phyloP scores from a whole-genome alignment of 2,329 filamentous ascomycete genomes.

The Gnomoniopsis sp. region DNA sequence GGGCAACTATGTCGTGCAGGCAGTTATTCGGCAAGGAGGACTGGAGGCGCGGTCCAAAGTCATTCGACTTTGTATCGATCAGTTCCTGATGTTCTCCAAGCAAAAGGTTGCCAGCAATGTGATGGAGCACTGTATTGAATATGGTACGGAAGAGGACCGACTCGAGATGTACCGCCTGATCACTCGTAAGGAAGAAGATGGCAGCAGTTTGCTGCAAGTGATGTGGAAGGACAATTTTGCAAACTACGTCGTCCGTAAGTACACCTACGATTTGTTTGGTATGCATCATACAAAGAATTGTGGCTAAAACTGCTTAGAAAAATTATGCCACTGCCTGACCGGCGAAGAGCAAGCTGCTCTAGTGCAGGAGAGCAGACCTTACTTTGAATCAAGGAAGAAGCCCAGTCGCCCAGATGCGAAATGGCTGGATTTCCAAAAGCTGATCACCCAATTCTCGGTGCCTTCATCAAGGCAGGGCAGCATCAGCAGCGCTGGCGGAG shows the following conservation, averaged over 20 bases:
- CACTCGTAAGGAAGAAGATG: constrained; percentile 55
- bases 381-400: constrained; percentile 61
- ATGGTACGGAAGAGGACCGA: constrained; percentile 66
- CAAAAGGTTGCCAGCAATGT: constrained; percentile 98
- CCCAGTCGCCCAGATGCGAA: constrained; percentile 55
- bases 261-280: not conserved
- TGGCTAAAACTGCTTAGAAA: constrained; percentile 56
- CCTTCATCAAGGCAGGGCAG: constrained; percentile 26
- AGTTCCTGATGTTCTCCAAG: constrained; percentile 75
- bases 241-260: constrained; percentile 94
- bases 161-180: constrained; percentile 64
- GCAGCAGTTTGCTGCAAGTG: constrained; percentile 65
- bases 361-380: constrained; percentile 60
- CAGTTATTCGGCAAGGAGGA: constrained; percentile 78
- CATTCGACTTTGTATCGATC: constrained; percentile 67
- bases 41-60: constrained; percentile 69
- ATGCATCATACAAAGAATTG: not conserved
- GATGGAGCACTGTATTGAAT: constrained; percentile 85
- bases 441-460: constrained; percentile 34
- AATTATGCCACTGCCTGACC: constrained; percentile 64
- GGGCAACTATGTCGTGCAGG: constrained; percentile 95
- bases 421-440: constrained; percentile 59
- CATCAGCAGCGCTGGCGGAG: constrained; percentile 13
- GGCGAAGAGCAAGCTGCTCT: constrained; percentile 58
- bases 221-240: constrained; percentile 90